Base-by-base conservation (phyloP, 345 rosid genomes). In the Lepidium didymum region DNA sequence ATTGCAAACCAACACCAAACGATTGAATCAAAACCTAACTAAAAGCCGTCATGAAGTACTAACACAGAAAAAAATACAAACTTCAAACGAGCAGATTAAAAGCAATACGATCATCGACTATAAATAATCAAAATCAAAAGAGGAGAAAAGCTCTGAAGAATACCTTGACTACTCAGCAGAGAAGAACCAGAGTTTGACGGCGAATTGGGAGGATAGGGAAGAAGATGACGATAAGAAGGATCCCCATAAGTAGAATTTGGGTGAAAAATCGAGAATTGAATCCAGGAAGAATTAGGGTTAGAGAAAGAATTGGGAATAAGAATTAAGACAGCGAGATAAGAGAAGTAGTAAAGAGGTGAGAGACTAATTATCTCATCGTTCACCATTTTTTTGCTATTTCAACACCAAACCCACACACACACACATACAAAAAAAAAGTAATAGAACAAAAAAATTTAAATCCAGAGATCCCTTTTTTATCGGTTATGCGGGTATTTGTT, bases 331-430 rank as follows among this genome's bases (percentile, higher is more conserved):
- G 14, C 4, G 51, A 23, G 23, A 51, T 47, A 56, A 51, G 72
- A 50, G 15, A 51, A 72, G 50, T 67, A 63, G 75, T 68, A 61
- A 62, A 68, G 68, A 72, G 64, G 83, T 72, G 78, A 82, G 80
- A 70, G 74, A 77, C 79, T 82, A 60, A 79, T 81, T 74, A 75
- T 81, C 92, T 80, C 68, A 63, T 79, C 60, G 66, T 77, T 81
- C 87, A 78, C 96, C 97, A 91, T 91, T 85, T 67, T 61, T 64
- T 56, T 70, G 82, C 88, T 87, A 84, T 77, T 87, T 76, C 86
- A 85, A 90, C 87, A 74, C 89, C 90, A 73, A 25, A 74, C 89
- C 90, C 66, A 25, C 67, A 21, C 52, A 57, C 23, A 15, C 47
- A 56, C 64, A 9, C 54, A 7, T 6, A 6, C 8, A 14, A 25